Percentiles rank a stretch among this genome's conserved stretches.
phyloP scores from a whole-genome alignment of 2,329 filamentous ascomycete genomes.

The Exophiala lecanii-corni region DNA sequence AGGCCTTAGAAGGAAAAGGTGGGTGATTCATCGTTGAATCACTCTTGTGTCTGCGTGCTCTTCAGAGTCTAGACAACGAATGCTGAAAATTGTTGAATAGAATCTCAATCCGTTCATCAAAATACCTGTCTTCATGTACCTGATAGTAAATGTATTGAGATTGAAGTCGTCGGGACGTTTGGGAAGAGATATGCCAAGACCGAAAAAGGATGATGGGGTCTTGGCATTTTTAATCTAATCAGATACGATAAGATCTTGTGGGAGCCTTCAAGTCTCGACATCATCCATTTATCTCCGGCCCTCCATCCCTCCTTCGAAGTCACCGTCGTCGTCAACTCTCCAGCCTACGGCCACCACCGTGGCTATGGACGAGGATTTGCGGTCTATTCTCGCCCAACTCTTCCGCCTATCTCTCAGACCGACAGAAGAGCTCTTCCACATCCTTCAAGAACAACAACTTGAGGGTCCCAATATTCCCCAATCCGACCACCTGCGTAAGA shows the following conservation, averaged over 20 bases:
- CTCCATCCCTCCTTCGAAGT: too few species aligned
- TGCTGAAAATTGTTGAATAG: too few species aligned
- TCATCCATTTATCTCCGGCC: too few species aligned
- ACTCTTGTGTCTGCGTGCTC: too few species aligned
- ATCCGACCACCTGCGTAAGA: conserved; percentile 10
- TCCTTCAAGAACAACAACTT: conserved; percentile 6
- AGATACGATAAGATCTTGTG: conserved; percentile 7
- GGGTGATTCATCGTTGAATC: too few species aligned
- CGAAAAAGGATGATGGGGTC: background rate
- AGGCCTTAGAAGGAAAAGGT: too few species aligned
- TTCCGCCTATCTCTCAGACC: conserved; percentile 8
- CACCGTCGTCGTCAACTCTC: background rate
- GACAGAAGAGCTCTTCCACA: conserved; percentile 6
- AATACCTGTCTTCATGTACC: too few species aligned
- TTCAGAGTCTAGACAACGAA: too few species aligned
- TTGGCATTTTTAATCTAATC: conserved; percentile 5
- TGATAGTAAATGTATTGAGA: too few species aligned
- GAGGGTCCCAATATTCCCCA: background rate
- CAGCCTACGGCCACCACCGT: conserved; percentile 1
- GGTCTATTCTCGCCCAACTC: conserved; percentile 2
- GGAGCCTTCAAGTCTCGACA: too few species aligned
- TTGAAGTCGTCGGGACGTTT: too few species aligned
- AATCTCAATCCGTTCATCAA: too few species aligned
- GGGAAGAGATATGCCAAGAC: conserved; percentile 1
- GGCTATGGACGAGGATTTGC: conserved; percentile 8